Base-by-base conservation (phyloP, 2,329 filamentous ascomycete species). In the Verticillium nubilum region DNA sequence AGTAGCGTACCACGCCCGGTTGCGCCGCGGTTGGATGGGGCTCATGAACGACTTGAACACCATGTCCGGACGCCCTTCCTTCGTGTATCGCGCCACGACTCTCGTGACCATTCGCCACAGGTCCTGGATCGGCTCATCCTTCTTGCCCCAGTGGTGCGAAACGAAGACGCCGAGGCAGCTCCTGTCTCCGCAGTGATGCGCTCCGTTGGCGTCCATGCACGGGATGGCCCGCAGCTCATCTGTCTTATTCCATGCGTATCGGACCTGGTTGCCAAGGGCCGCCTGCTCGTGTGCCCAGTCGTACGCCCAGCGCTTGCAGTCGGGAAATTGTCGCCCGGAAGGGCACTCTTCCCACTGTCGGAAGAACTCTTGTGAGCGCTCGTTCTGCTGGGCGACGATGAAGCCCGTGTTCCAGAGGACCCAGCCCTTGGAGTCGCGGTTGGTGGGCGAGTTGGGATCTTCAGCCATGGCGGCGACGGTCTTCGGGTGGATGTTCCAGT, bases 391-490 rank as follows among this genome's bases (percentile, higher is more conserved):
- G 1, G 75, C 74, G 58, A 78, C 73, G 58, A 79, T 67, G 60
- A 78, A 78, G 5, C 76, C 76, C 4, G 74, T 78, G 61, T 79
- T 79, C 28, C 75, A 66, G 7, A 74, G 67, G 9, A 67, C 66
- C 9, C 65, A 59, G 17, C 72, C 72, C 33, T 70, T 67, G 56
- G 66, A 67, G 61, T 78, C 76, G 33, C 60, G 67, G 64, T 79
- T 78, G 57, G 69, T 68, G 61, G 56, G 17, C 19, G 64, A 63
- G 57, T 76, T 70, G 7, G 78, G 77, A 57, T 81, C 79, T 59
- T 76, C 69, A 37, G 78, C 73, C 71, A 80, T 75, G 59, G 79
- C 76, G 58, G 79, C 66, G 15, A 78, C 70, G 0, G 75, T 79
- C 1, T 73, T 64, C 0, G 66, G 61, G 10, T 67, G 70, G 54